Conservation (phyloP, 2,329 filamentous ascomycete genomes). For the Phyllosticta citribraziliensis region DNA sequence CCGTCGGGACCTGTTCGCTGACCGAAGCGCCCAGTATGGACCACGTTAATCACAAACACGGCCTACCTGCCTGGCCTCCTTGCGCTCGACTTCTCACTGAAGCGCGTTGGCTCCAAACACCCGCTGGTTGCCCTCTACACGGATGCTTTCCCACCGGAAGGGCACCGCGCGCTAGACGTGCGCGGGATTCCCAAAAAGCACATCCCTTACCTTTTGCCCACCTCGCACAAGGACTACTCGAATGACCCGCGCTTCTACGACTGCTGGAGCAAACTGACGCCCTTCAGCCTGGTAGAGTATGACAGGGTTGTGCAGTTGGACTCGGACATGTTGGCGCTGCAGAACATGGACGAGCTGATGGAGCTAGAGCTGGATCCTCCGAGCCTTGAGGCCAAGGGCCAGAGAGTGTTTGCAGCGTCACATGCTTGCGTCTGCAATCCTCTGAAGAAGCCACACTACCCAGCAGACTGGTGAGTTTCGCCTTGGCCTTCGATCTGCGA, state of each 20-base stretch:
- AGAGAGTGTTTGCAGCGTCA: constrained; percentile 67
- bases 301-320: constrained; percentile 74
- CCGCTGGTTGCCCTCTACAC: constrained; percentile 79
- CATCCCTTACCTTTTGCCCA: constrained; percentile 64
- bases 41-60: constrained; percentile 75
- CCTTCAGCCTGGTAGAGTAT: constrained; percentile 69
- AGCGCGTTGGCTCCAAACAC: constrained; percentile 54
- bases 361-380: constrained; percentile 60
- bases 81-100: constrained; percentile 69
- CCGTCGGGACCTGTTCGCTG: not conserved
- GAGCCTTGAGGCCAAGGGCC: constrained; percentile 41
- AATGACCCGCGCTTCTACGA: constrained; percentile 80
- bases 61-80: constrained; percentile 74
- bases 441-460: constrained; percentile 68
- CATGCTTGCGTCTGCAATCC: constrained; percentile 86
- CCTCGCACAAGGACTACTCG: constrained; percentile 54
- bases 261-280: constrained; percentile 78
- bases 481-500: not conserved
- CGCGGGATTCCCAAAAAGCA: constrained; percentile 60
- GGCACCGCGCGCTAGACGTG: constrained; percentile 57
- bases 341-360: constrained; percentile 92
- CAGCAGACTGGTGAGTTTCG: constrained; percentile 51
- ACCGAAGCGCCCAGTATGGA: constrained; percentile 56
- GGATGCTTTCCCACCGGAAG: constrained; percentile 59
- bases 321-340: constrained; percentile 73